phyloP scores from a whole-genome alignment of 441 rosid species.

The Flueggea neowawraea region DNA sequence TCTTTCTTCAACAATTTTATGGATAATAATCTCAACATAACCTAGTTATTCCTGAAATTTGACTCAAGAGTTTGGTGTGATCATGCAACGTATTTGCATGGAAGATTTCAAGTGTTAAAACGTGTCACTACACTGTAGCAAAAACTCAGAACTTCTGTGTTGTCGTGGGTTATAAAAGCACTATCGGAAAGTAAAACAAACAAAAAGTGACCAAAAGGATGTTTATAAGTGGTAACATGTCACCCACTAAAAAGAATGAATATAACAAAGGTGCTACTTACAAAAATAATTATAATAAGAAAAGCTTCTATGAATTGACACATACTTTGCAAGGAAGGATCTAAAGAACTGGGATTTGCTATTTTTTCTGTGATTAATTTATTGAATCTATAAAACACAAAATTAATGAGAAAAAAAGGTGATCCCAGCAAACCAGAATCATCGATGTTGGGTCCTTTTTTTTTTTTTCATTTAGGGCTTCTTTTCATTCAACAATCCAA shows the following conservation, averaged over 20 bases:
- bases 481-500: constrained; percentile 27
- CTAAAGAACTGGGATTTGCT: constrained; percentile 32
- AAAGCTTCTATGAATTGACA: constrained; percentile 33
- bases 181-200: constrained; percentile 33
- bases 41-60: too few species aligned
- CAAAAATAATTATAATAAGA: constrained; percentile 11
- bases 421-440: constrained; percentile 46
- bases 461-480: constrained; percentile 24
- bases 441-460: constrained; percentile 29
- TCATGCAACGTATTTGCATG: too few species aligned
- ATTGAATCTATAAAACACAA: not conserved
- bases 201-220: constrained; percentile 54
- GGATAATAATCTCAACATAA: too few species aligned
- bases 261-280: constrained; percentile 29
- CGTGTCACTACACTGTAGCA: not conserved
- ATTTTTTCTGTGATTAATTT: not conserved
- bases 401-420: constrained; percentile 20
- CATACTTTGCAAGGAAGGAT: constrained; percentile 43
- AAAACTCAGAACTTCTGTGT: constrained; percentile 16
- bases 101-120: too few species aligned
- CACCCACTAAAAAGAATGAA: constrained; percentile 38
- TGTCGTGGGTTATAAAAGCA: constrained; percentile 17
- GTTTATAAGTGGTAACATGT: constrained; percentile 46
- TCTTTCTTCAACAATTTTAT: too few species aligned
- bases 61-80: too few species aligned